A percentile compares a stretch with the other conserved stretches of the same genome.
Conservation (phyloP, 2,329 filamentous ascomycete species). For the Teratosphaeria viscida region DNA sequence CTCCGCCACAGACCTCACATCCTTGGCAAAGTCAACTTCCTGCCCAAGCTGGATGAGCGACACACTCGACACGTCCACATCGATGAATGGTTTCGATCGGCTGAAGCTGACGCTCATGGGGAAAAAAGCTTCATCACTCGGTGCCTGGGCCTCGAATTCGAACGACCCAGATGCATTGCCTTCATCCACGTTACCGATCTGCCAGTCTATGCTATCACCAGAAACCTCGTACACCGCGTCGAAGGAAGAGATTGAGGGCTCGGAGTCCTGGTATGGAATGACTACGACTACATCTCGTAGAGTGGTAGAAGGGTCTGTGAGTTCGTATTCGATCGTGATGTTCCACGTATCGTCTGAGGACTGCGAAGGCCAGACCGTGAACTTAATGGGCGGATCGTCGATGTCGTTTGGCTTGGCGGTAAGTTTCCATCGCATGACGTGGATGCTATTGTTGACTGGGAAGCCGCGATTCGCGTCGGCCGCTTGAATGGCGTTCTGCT, state of each 20-base stretch:
- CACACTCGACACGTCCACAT: conserved; percentile 81
- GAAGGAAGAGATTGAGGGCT: conserved; percentile 84
- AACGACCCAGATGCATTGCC: conserved; percentile 78
- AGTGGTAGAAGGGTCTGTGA: conserved; percentile 60
- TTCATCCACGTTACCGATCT: conserved; percentile 73
- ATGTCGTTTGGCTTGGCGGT: conserved; percentile 70
- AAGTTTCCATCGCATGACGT: conserved; percentile 85
- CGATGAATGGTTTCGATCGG: conserved; percentile 76
- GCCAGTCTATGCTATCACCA: conserved; percentile 89
- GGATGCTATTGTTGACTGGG: conserved; percentile 86
- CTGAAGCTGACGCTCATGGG: conserved; percentile 88
- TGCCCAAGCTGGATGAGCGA: conserved; percentile 64
- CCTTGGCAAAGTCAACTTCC: conserved; percentile 72
- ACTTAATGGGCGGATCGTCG: conserved; percentile 78
- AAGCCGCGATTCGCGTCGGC: conserved; percentile 81
- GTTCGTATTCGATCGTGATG: conserved; percentile 90
- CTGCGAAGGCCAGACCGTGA: conserved; percentile 96
- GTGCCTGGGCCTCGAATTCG: conserved; percentile 84
- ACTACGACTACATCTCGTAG: conserved; percentile 77
- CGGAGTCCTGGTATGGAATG: conserved; percentile 75
- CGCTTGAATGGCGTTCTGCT: conserved; percentile 72
- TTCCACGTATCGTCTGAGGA: conserved; percentile 70
- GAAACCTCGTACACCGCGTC: conserved; percentile 91
- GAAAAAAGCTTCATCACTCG: conserved; percentile 92
- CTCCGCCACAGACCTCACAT: conserved; percentile 66